phyloP scores from a whole-genome alignment of 163 green algal species.

The Trebouxia gelatinosa region DNA sequence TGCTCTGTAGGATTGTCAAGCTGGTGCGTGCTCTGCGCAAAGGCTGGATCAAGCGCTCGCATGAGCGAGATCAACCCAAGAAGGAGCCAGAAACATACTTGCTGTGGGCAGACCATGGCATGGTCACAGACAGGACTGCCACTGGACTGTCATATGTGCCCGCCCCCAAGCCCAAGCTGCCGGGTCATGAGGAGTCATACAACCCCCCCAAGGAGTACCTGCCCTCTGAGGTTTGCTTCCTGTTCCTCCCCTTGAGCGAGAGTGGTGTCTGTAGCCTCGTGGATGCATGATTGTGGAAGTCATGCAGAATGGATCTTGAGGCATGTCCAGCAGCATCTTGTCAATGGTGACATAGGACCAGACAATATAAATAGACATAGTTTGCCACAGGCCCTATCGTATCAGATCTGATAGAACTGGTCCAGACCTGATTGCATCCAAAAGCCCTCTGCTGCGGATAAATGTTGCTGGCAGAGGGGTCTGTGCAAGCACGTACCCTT shows the following conservation, averaged over 20 bases:
- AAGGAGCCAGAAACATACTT: conserved; percentile 73
- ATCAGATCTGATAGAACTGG: background rate
- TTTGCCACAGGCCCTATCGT: too few relatives aligned
- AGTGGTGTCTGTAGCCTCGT: background rate
- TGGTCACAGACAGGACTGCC: conserved; percentile 30
- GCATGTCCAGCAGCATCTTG: background rate
- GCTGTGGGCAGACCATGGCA: conserved; percentile 90
- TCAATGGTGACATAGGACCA: background rate
- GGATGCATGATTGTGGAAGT: too few relatives aligned
- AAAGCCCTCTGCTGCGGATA: background rate
- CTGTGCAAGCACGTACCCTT: background rate
- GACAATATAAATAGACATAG: background rate
- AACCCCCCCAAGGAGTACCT: conserved; percentile 95
- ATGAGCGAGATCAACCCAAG: conserved; percentile 26
- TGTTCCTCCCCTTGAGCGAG: background rate
- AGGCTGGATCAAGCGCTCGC: conserved; percentile 72
- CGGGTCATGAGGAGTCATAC: conserved; percentile 93
- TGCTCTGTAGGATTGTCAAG: conserved; percentile 81
- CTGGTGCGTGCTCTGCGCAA: conserved; percentile 91
- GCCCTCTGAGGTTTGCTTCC: conserved; percentile 67
- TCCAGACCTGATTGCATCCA: background rate
- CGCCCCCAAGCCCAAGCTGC: conserved; percentile 84
- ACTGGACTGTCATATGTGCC: conserved; percentile 87
- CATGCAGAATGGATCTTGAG: background rate
- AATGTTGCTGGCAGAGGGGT: too few relatives aligned